These are phyloP conservation scores for Abrus pulchellus DNA, from an alignment of 306 rosid genomes.

Conservation along the genomic window DNA sequence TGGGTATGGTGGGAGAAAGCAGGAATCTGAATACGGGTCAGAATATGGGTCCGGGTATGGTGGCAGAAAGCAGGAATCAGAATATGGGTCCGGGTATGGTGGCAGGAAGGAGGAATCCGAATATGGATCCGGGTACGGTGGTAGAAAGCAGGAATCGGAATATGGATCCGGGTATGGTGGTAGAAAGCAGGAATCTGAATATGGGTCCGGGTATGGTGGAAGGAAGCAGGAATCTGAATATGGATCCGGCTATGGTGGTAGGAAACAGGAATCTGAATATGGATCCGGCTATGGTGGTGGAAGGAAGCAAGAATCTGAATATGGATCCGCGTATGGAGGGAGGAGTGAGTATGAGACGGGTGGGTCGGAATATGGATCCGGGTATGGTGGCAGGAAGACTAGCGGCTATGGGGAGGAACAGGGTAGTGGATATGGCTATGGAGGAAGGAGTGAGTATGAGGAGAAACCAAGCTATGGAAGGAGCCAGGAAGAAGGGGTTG, in stretches of 20 bases:
- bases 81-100: conserved; percentile 48
- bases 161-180: conserved; percentile 50
- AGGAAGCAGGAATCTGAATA: conserved; percentile 19
- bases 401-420: conserved; percentile 35
- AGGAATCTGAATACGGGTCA: conserved; percentile 6
- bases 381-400: conserved; percentile 19
- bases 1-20: background rate
- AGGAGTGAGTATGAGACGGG: background rate
- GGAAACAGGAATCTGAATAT: conserved; percentile 22
- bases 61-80: conserved; percentile 2
- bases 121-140: conserved; percentile 43
- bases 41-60: background rate
- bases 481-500: conserved; percentile 34
- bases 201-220: conserved; percentile 47
- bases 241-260: conserved; percentile 43
- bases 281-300: conserved; percentile 5
- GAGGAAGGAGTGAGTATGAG: conserved; percentile 43
- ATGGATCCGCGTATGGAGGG: background rate
- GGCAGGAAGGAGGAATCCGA: conserved; percentile 5
- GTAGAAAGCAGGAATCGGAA: conserved; percentile 5
- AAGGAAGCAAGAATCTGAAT: background rate
- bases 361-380: background rate
- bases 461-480: conserved; percentile 58
- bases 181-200: conserved; percentile 36
- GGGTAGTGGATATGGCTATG: conserved; percentile 33